Evolutionary conservation across 2,329 filamentous ascomycete genomes (phyloP).

Genomic region (Aureobasidium vineae): DNA sequence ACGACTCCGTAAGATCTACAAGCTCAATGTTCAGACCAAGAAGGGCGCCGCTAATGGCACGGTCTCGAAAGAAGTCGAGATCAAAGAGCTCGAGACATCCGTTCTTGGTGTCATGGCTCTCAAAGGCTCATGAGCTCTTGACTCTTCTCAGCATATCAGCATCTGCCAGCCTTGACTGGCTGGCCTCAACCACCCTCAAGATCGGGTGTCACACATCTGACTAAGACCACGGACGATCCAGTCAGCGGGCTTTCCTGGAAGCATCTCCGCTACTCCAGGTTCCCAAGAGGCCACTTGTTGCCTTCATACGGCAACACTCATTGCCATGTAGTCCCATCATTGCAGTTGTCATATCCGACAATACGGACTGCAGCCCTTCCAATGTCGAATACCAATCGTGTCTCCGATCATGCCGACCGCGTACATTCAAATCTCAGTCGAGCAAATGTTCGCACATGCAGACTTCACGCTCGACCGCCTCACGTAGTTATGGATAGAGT

Average conservation of each 20-base stretch:
- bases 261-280: not conserved
- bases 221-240: not conserved
- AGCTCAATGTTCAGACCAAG: slow-evolving; percentile 58
- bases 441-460: no score
- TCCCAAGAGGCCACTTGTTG: not conserved
- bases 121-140: slow-evolving; percentile 53
- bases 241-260: not conserved
- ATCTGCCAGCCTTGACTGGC: not conserved
- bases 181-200: not conserved
- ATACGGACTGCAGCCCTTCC: no score
- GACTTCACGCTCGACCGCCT: no score
- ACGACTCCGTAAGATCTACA: slow-evolving; percentile 82
- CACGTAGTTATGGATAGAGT: no score
- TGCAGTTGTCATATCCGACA: not conserved
- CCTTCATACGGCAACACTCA: not conserved
- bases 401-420: no score
- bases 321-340: not conserved
- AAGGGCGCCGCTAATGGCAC: slow-evolving; percentile 44
- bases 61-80: slow-evolving; percentile 26
- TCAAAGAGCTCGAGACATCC: slow-evolving; percentile 62
- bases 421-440: no score
- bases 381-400: no score
- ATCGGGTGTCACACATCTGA: not conserved
- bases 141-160: not conserved
- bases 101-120: slow-evolving; percentile 76